Evolutionary conservation across 106 monocot species (phyloP), one percentile per base, ranked within the genome.

Genomic region (Allium cepa): DNA sequence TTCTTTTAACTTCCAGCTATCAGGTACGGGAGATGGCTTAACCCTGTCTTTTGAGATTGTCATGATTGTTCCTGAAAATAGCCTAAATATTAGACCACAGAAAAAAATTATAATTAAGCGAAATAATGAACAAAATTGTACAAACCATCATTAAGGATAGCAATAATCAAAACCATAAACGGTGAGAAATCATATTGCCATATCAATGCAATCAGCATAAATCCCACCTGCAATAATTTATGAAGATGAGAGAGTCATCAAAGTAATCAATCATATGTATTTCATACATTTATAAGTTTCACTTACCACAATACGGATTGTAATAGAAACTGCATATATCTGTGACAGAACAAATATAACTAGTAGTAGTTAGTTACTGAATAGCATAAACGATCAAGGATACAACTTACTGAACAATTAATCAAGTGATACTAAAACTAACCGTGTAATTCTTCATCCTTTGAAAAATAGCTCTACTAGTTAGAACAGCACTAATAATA

Each of bases 371-470:
- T 36, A 36, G 36, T 36, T 36, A 2, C 36, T 36, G 36, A 36
- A 36, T 36, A 36, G 36, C 36, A 36, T 36, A 36, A 36, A 36
- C 3, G 36, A 36, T 36, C 22, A 36, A 36, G 36, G 36, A 36
- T 36, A 36, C 36, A 5, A 5, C 36, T 36, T 36, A 36, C 3
- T 36, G 36, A 36, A 36, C 36, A 36, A 36, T 36, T 36, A 36
- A 36, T 36, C 36, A 4, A 36, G 36, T 13, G 14, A 57, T 28
- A 50, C 11, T 57, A 71, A 51, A 36, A 50, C 67, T 9, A 72
- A 97, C 96, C 11, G 96, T 97, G 60, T 97, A 97, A 69, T 97
- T 97, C 73, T 97, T 97, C 96, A 97, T 97, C 63, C 96, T 88
- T 78, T 97, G 96, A 79, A 97, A 97, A 64, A 97, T 97, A 46